These are phyloP conservation scores for Aureobasidium vineae DNA, from an alignment of 2,329 filamentous ascomycete species.

Conservation along the genomic window DNA sequence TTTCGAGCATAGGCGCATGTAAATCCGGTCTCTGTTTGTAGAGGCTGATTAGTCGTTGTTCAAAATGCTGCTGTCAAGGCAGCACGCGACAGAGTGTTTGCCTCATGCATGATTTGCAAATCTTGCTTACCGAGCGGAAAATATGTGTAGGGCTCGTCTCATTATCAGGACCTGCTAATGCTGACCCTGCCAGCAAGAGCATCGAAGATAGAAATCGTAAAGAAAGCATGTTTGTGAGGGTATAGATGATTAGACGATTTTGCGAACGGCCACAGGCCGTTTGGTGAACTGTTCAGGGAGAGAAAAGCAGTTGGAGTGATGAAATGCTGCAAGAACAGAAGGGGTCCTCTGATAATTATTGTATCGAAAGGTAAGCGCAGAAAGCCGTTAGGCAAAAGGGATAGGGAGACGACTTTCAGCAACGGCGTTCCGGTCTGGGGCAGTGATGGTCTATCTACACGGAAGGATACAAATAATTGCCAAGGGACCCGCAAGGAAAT, in stretches of 20 bases:
- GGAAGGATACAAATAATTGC: constrained; percentile 8
- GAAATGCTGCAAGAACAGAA: constrained; percentile 6
- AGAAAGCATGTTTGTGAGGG: constrained; percentile 13
- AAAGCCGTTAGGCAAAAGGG: constrained; percentile 25
- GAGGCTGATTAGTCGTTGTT: constrained; percentile 27
- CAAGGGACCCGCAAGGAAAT: constrained; percentile 13
- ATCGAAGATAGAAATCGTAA: constrained; percentile 23
- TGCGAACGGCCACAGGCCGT: constrained; percentile 24
- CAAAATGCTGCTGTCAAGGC: not conserved
- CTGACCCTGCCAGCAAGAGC: constrained; percentile 28
- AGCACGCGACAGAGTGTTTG: not conserved
- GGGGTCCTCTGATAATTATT: constrained; percentile 3
- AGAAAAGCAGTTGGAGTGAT: constrained; percentile 4
- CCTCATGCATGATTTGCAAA: not conserved
- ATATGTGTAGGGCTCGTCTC: constrained; percentile 39
- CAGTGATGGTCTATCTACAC: constrained; percentile 23
- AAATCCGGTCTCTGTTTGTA: constrained; percentile 40
- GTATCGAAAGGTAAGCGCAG: constrained; percentile 4
- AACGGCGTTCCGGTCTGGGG: constrained; percentile 25
- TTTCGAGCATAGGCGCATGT: constrained; percentile 40
- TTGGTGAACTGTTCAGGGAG: constrained; percentile 12
- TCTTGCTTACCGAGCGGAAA: constrained; percentile 38
- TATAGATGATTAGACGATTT: constrained; percentile 1
- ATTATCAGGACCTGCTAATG: constrained; percentile 36
- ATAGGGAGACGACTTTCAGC: constrained; percentile 23